These are phyloP conservation scores for Ustilago crameri DNA, from an alignment of 1,284 basidiomycete genomes.

Conservation along the genomic window DNA sequence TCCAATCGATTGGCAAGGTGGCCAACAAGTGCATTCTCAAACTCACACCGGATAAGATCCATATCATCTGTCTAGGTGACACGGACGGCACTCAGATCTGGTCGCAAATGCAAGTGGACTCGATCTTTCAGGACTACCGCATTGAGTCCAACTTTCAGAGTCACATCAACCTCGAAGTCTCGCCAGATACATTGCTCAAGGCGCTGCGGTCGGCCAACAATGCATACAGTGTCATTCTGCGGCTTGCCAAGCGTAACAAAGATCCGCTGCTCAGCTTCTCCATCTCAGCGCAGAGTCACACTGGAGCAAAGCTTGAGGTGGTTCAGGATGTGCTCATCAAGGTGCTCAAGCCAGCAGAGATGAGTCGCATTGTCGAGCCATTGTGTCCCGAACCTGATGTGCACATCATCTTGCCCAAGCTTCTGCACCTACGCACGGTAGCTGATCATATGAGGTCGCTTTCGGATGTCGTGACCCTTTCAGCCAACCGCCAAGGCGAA, in stretches of 20 bases:
- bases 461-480: conserved; percentile 54
- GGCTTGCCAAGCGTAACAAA: conserved; percentile 64
- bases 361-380: conserved; percentile 63
- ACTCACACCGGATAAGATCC: conserved; percentile 60
- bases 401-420: conserved; percentile 62
- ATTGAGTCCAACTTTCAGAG: conserved; percentile 68
- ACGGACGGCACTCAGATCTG: conserved; percentile 65
- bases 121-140: conserved; percentile 57
- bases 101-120: conserved; percentile 62
- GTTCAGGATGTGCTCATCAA: conserved; percentile 66
- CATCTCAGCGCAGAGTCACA: conserved; percentile 57
- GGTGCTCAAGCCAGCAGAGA: conserved; percentile 64
- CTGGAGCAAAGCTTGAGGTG: conserved; percentile 60
- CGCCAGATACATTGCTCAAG: conserved; percentile 63
- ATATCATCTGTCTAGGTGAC: conserved; percentile 64
- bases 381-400: conserved; percentile 66
- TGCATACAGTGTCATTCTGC: conserved; percentile 57
- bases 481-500: conserved; percentile 58
- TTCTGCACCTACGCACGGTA: conserved; percentile 61
- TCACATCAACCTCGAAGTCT: conserved; percentile 68
- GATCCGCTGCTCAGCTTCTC: conserved; percentile 63
- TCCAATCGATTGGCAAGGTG: conserved; percentile 64
- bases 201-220: conserved; percentile 62
- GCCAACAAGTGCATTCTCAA: conserved; percentile 64
- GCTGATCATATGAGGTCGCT: conserved; percentile 64